These are phyloP conservation scores for Solanum arcanum DNA, from an alignment of 257 asterid genomes.

Conservation along the genomic window DNA sequence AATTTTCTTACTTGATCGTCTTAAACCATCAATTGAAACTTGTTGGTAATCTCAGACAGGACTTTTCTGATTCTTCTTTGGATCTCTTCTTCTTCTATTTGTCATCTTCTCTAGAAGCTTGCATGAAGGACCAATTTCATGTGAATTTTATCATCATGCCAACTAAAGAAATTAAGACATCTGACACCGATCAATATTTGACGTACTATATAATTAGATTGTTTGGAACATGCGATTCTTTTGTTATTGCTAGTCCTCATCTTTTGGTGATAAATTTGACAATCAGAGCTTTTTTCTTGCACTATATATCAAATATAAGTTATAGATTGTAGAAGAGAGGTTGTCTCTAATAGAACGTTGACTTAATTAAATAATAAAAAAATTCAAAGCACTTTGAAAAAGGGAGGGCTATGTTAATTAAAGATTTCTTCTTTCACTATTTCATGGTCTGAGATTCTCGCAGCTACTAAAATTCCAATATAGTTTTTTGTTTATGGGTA, in stretches of 20 bases:
- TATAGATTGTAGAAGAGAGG: no score
- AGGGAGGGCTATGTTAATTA: no score
- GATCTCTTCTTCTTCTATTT: neutral
- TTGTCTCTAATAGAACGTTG: no score
- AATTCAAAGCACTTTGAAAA: no score
- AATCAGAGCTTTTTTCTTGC: neutral
- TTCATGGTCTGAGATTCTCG: no score
- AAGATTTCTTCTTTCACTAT: no score
- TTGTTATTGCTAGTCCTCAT: neutral
- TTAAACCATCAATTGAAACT: neutral
- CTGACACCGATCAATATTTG: no score
- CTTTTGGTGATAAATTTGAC: neutral
- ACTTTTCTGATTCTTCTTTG: neutral
- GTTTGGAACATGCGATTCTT: neutral
- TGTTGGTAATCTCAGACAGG: neutral
- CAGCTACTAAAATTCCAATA: neutral
- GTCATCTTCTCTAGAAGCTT: neutral
- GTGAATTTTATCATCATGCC: neutral
- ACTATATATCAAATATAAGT: neutral
- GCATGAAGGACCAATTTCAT: neutral
- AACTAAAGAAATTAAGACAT: neutral
- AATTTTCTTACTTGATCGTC: no score
- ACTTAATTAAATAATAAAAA: no score
- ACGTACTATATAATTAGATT: slow-evolving; percentile 16
- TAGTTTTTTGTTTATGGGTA: neutral